Evolutionary conservation across 176 grass and related monocot genomes (phyloP).

Genomic region (Musa troglodytarum): DNA sequence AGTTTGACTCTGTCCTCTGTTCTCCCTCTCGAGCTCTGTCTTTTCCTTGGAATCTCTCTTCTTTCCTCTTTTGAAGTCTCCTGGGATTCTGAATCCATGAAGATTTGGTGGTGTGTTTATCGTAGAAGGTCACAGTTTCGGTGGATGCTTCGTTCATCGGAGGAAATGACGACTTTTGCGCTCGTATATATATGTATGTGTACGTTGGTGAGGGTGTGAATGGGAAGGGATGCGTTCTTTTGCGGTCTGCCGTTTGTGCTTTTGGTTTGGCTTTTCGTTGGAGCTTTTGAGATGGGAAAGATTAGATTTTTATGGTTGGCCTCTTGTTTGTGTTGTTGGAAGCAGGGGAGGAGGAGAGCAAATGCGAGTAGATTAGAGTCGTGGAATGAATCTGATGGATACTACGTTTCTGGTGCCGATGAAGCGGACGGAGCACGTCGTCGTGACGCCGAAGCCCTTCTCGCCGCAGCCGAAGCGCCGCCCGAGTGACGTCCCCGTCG

Average conservation of each 20-base stretch:
- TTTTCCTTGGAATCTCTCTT: neutral
- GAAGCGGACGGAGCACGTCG: slow-evolving; percentile 63
- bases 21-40: neutral
- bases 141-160: no score
- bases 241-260: neutral
- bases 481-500: neutral
- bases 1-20: no score
- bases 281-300: neutral
- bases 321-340: neutral
- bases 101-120: neutral
- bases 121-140: no score
- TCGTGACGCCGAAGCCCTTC: slow-evolving; percentile 36
- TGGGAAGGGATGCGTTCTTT: neutral
- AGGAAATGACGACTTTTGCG: no score
- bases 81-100: neutral
- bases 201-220: no score
- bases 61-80: neutral
- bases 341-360: neutral
- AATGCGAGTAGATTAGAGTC: slow-evolving; percentile 2
- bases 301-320: slow-evolving; percentile 1
- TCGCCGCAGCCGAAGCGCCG: neutral
- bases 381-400: slow-evolving; percentile 17
- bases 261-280: neutral
- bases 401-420: slow-evolving; percentile 15
- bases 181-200: no score